Percentiles rank a stretch among this genome's conserved stretches.
phyloP scores from a whole-genome alignment of 495 filamentous ascomycete genomes.

The Lasiosphaeris hirsuta region DNA sequence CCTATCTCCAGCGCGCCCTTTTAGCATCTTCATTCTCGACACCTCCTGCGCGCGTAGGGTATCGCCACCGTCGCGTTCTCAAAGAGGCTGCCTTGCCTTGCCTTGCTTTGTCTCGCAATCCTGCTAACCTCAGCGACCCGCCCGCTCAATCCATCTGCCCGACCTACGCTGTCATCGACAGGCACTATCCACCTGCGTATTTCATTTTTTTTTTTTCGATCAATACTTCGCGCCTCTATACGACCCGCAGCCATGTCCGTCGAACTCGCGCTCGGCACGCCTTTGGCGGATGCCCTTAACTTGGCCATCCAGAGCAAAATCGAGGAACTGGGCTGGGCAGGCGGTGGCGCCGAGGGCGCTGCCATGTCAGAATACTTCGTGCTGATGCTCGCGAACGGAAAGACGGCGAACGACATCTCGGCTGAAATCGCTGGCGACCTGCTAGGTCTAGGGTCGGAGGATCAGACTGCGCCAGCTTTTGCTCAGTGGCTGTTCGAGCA shows the following conservation, averaged over 20 bases:
- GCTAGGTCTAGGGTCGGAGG: slow-evolving; percentile 75
- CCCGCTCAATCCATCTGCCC: background rate
- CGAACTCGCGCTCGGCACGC: slow-evolving; percentile 67
- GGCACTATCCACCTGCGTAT: too few species aligned
- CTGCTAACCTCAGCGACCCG: too few species aligned
- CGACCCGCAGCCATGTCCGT: slow-evolving; percentile 57
- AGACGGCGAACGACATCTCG: slow-evolving; percentile 83
- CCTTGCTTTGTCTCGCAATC: background rate
- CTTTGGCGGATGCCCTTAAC: slow-evolving; percentile 77
- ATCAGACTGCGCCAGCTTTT: slow-evolving; percentile 78
- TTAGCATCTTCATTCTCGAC: background rate
- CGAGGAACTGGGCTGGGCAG: slow-evolving; percentile 89
- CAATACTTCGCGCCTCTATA: background rate
- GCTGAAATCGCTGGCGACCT: slow-evolving; percentile 86
- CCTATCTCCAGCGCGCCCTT: background rate
- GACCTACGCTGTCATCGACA: too few species aligned
- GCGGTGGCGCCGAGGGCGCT: slow-evolving; percentile 72
- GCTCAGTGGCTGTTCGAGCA: slow-evolving; percentile 89
- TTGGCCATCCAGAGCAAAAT: slow-evolving; percentile 84
- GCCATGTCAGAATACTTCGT: slow-evolving; percentile 94
- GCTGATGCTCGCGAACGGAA: slow-evolving; percentile 92
- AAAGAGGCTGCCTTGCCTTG: background rate
- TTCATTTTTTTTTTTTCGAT: background rate
- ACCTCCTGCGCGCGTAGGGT: background rate
- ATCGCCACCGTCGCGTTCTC: slow-evolving; percentile 9